Evolutionary conservation across 2,329 filamentous ascomycete genomes (phyloP), one percentile per base, ranked within the genome.

Genomic region (Aspergillus aculeatinus): DNA sequence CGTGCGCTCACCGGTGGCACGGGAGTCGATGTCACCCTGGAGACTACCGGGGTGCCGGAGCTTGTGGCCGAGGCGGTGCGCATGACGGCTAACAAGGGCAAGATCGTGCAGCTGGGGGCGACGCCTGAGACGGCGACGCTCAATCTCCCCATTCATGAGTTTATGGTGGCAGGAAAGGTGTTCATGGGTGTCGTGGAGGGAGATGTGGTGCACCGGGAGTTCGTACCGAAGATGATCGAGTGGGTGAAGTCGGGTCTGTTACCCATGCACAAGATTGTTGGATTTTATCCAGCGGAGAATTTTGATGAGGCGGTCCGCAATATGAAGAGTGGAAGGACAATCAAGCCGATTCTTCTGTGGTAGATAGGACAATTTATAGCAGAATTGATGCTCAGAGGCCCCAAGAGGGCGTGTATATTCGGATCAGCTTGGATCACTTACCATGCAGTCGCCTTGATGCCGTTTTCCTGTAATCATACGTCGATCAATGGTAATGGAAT

Each of bases 41-140:
- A 85, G 57, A 83, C 82, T 0, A 84, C 80, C 1, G 83, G 80
- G 0, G 76, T 76, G 0, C 70, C 76, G 42, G 60, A 76, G 44
- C 61, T 83, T 58, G 69, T 83, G 16, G 70, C 77, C 9, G 77
- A 78, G 3, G 77, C 75, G 1, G 61, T 83, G 2, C 72, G 78
- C 2, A 76, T 76, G 35, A 76, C 81, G 5, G 70, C 78, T 12
- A 76, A 77, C 31, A 76, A 76, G 59, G 83, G 81, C 1, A 80
- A 79, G 61, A 74, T 83, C 27, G 75, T 84, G 5, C 79, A 83
- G 63, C 79, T 85, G 19, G 82, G 83, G 0, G 78, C 78, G 0
- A 76, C 81, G 5, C 76, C 78, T 47, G 74, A 78, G 2, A 77
- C 79, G 2, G 72, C 76, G 5, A 73, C 74, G n/a, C 59, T 83